Evolutionary conservation across 495 filamentous ascomycete species (phyloP).

Genomic region (Penicillium malachiteum): DNA sequence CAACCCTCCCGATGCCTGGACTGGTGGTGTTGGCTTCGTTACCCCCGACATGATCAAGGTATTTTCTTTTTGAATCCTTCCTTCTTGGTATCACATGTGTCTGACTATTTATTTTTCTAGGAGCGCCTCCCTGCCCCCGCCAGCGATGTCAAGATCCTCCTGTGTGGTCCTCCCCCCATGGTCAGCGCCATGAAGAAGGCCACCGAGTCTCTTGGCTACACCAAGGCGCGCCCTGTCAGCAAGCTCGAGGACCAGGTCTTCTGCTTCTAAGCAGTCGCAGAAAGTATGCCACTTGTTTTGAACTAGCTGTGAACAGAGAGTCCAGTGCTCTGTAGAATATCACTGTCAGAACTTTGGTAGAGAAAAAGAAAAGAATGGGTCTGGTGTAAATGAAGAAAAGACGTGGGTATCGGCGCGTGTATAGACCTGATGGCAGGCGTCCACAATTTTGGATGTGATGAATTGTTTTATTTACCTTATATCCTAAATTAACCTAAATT

Average conservation of each 20-base stretch:
- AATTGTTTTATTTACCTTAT: too few relatives aligned
- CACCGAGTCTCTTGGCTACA: slow-evolving; percentile 81
- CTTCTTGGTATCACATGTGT: not conserved
- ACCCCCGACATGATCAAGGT: slow-evolving; percentile 96
- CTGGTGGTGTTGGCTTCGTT: slow-evolving; percentile 87
- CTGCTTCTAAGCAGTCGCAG: slow-evolving; percentile 69
- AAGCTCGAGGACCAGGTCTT: slow-evolving; percentile 98
- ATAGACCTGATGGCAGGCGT: too few relatives aligned
- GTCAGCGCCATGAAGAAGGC: slow-evolving; percentile 96
- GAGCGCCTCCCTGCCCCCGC: slow-evolving; percentile 81
- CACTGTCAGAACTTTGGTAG: too few relatives aligned
- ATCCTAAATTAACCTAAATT: too few relatives aligned
- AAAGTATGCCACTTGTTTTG: not conserved
- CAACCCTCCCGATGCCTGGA: slow-evolving; percentile 89
- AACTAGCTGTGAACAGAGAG: not conserved
- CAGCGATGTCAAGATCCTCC: slow-evolving; percentile 86
- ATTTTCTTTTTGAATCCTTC: not conserved
- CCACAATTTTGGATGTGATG: too few relatives aligned
- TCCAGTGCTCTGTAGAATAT: not conserved
- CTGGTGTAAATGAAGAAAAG: too few relatives aligned
- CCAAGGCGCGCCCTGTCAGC: slow-evolving; percentile 89
- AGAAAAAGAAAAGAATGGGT: too few relatives aligned
- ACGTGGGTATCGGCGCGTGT: too few relatives aligned
- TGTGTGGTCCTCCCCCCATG: slow-evolving; percentile 97
- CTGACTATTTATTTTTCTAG: slow-evolving; percentile 35